Evolutionary conservation across 805 yeast genomes (phyloP), one percentile per base, ranked within the genome.

Genomic region (Schwanniomyces yamadae): DNA sequence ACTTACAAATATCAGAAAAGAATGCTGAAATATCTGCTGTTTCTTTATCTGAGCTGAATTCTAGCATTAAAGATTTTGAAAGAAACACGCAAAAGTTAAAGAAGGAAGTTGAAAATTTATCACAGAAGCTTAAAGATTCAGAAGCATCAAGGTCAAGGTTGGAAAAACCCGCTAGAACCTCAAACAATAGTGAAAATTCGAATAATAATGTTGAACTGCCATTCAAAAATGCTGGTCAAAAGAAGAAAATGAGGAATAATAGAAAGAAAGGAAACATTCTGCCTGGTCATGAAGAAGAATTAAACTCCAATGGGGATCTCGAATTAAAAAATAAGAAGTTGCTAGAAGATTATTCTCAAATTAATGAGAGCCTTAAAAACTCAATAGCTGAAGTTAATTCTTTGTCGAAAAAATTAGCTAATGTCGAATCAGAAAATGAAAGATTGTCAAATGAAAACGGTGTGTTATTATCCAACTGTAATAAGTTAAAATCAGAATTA

Each of bases 401-500:
- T 4, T n/a, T 33, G 20, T 25, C 35, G 27, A 33, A 23, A 9
- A 40, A 44, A n/a, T 28, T 40, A 8, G 26, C 43, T 16, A 45
- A 48, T 12, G 31, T 51, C 22, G 44, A 50, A 23, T 8, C 28
- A 5, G 41, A 55, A 24, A 46, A 36, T 33, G 54, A 57, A 6
- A 33, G 20, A 3, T 27, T 36, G n/a, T 7, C 34, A 27, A 22
- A 36, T 29, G 39, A 31, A 29, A 50, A 29, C 38, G 50, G 28
- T 10, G 51, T 51, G 8, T 36, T 60, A 3, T 42, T 48, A 7
- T 33, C 29, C 7, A 48, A 49, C 17, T 33, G 54, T 26, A 37
- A 40, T 25, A 27, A 30, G 4, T 21, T 61, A 4, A 62, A 55
- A 20, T 36, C 45, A 3, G 57, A 60, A 6, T 38, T 78, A n/a